phyloP scores from a whole-genome alignment of 2,329 filamentous ascomycete species.

The Trichophyton benhamiae region DNA sequence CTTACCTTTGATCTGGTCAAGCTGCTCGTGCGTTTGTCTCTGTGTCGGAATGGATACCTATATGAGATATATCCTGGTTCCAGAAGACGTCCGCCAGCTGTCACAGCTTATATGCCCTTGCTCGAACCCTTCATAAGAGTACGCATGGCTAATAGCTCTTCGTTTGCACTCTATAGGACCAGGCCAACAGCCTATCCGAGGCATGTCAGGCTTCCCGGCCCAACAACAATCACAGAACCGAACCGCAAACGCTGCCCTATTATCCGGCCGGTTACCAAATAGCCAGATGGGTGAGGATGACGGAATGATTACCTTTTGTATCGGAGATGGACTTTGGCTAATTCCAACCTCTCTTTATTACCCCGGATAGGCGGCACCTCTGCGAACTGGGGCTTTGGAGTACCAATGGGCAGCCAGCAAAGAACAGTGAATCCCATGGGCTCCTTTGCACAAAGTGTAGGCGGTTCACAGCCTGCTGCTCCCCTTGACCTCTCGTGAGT shows the following conservation, averaged over 20 bases:
- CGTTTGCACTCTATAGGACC: slow-evolving; percentile 26
- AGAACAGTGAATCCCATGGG: slow-evolving; percentile 40
- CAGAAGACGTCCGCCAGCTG: not conserved
- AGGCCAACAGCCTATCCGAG: slow-evolving; percentile 40
- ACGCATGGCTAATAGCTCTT: not conserved
- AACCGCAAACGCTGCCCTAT: slow-evolving; percentile 36
- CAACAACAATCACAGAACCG: slow-evolving; percentile 36
- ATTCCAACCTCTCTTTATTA: not conserved
- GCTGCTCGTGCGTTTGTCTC: not conserved
- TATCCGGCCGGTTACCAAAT: slow-evolving; percentile 40
- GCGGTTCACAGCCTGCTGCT: slow-evolving; percentile 41
- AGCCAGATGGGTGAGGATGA: slow-evolving; percentile 40
- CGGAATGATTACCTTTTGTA: not conserved
- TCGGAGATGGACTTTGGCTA: slow-evolving; percentile 3
- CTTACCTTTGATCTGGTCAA: not conserved
- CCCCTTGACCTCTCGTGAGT: slow-evolving; percentile 48
- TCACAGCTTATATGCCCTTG: not conserved
- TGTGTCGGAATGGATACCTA: not conserved
- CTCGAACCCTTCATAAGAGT: not conserved
- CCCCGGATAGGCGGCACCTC: slow-evolving; percentile 34
- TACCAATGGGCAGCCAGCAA: slow-evolving; percentile 41
- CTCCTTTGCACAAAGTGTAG: slow-evolving; percentile 46
- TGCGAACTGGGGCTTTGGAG: slow-evolving; percentile 47
- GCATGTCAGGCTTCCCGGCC: slow-evolving; percentile 42
- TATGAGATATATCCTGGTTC: not conserved